A percentile compares a stretch with the other conserved stretches of the same genome.
These are phyloP conservation scores for Marsdenia floribunda DNA, from an alignment of 257 asterid genomes.

Conservation along the genomic window DNA sequence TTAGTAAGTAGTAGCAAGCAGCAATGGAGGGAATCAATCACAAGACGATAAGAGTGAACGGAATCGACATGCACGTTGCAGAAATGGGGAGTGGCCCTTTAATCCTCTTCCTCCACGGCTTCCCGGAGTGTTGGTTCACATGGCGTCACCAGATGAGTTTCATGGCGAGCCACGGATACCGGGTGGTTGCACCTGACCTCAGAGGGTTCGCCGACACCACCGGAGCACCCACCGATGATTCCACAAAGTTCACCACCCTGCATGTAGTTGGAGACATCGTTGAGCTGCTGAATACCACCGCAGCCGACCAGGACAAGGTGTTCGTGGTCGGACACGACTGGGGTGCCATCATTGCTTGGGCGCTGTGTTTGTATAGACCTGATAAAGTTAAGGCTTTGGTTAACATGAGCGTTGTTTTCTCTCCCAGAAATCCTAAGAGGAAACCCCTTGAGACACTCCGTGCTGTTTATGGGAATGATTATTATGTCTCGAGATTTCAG, in stretches of 20 bases:
- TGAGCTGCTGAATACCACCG: slow-evolving; percentile 35
- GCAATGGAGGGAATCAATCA: slow-evolving; percentile 34
- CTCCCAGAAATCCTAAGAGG: slow-evolving; percentile 40
- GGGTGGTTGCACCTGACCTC: slow-evolving; percentile 73
- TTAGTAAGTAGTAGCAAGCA: background rate
- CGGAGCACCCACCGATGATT: slow-evolving; percentile 39
- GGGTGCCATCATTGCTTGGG: slow-evolving; percentile 80
- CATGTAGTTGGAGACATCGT: slow-evolving; percentile 63
- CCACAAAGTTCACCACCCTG: slow-evolving; percentile 48
- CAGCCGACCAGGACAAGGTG: slow-evolving; percentile 45
- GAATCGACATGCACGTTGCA: slow-evolving; percentile 57
- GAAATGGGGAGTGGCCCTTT: slow-evolving; percentile 62
- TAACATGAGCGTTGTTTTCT: slow-evolving; percentile 57
- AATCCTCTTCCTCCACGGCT: slow-evolving; percentile 78
- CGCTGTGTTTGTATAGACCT: slow-evolving; percentile 58
- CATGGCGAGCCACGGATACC: slow-evolving; percentile 54
- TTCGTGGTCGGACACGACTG: slow-evolving; percentile 83
- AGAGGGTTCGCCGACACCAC: slow-evolving; percentile 72
- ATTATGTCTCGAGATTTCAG: slow-evolving; percentile 72
- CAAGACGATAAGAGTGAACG: slow-evolving; percentile 37
- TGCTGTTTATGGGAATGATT: slow-evolving; percentile 56
- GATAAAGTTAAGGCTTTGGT: slow-evolving; percentile 69
- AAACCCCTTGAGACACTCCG: slow-evolving; percentile 48
- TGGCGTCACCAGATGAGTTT: slow-evolving; percentile 75
- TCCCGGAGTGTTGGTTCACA: slow-evolving; percentile 83